Percentiles rank a stretch among this genome's conserved stretches.
Evolutionary conservation across 2,329 filamentous ascomycete species (phyloP).

Genomic region (Diaporthe batatas): DNA sequence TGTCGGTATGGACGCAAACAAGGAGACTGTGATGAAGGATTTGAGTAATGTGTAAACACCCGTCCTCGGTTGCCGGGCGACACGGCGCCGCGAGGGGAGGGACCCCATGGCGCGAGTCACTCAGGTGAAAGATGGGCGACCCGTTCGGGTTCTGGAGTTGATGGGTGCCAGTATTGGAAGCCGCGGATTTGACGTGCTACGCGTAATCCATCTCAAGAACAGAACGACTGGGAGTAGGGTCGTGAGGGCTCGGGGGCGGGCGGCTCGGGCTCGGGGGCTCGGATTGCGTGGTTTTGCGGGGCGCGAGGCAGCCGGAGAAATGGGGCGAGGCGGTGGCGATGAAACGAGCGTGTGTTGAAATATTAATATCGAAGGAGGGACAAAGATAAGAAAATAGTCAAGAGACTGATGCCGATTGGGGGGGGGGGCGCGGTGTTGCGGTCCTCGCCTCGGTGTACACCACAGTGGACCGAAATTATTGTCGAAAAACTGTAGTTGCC

Average conservation of each 20-base stretch:
- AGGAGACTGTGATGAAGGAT: constrained; percentile 50
- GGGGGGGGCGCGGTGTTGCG: not conserved
- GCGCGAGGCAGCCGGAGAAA: constrained; percentile 13
- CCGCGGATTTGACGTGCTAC: constrained; percentile 18
- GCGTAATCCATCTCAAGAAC: constrained; percentile 40
- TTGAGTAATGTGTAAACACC: constrained; percentile 44
- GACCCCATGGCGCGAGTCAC: constrained; percentile 61
- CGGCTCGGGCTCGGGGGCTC: not conserved
- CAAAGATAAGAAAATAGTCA: constrained; percentile 6
- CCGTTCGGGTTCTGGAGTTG: not conserved
- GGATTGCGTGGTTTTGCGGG: not conserved
- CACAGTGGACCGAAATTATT: constrained; percentile 7
- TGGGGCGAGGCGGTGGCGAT: constrained; percentile 6
- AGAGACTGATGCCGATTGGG: not conserved
- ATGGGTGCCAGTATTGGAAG: not conserved
- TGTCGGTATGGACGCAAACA: constrained; percentile 55
- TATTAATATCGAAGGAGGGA: constrained; percentile 28
- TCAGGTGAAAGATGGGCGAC: constrained; percentile 26
- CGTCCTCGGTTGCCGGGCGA: constrained; percentile 52
- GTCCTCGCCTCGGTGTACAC: not conserved
- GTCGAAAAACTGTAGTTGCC: constrained; percentile 15
- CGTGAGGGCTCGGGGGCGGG: constrained; percentile 14
- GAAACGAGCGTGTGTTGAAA: constrained; percentile 35
- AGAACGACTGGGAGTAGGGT: constrained; percentile 3
- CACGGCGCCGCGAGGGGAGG: constrained; percentile 58